These are phyloP conservation scores for Hortiboletus campestris DNA, from an alignment of 768 basidiomycete genomes.

Conservation along the genomic window DNA sequence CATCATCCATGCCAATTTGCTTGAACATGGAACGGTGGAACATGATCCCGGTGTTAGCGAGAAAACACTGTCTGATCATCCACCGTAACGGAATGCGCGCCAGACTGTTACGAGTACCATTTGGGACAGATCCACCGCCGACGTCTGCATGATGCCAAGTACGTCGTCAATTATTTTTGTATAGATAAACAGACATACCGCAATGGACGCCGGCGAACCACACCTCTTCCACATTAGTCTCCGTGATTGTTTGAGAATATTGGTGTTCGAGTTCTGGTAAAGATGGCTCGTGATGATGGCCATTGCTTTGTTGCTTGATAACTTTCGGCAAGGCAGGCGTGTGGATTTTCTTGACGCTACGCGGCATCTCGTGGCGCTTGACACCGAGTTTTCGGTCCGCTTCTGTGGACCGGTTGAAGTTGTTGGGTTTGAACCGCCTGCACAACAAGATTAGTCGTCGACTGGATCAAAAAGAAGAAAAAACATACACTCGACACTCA, in stretches of 20 bases:
- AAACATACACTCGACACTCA: slow-evolving; percentile 53
- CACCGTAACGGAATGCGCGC: slow-evolving; percentile 74
- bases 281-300: slow-evolving; percentile 7
- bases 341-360: slow-evolving; percentile 26
- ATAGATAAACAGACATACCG: slow-evolving; percentile 41
- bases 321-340: neutral
- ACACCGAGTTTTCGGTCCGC: slow-evolving; percentile 44
- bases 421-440: slow-evolving; percentile 33
- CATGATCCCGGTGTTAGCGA: slow-evolving; percentile 53
- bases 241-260: slow-evolving; percentile 34
- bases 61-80: slow-evolving; percentile 73
- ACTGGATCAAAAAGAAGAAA: slow-evolving; percentile 6
- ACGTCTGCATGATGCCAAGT: slow-evolving; percentile 47
- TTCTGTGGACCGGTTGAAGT: slow-evolving; percentile 41
- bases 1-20: slow-evolving; percentile 45
- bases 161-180: neutral
- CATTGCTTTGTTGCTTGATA: neutral
- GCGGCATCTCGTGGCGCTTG: slow-evolving; percentile 50
- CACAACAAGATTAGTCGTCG: neutral
- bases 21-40: slow-evolving; percentile 48
- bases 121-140: slow-evolving; percentile 67
- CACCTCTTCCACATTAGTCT: slow-evolving; percentile 70
- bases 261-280: slow-evolving; percentile 40
- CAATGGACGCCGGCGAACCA: slow-evolving; percentile 80
- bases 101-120: slow-evolving; percentile 56